Evolutionary conservation across 2,329 filamentous ascomycete species (phyloP).

Genomic region (Trichoderma citrinoviride): DNA sequence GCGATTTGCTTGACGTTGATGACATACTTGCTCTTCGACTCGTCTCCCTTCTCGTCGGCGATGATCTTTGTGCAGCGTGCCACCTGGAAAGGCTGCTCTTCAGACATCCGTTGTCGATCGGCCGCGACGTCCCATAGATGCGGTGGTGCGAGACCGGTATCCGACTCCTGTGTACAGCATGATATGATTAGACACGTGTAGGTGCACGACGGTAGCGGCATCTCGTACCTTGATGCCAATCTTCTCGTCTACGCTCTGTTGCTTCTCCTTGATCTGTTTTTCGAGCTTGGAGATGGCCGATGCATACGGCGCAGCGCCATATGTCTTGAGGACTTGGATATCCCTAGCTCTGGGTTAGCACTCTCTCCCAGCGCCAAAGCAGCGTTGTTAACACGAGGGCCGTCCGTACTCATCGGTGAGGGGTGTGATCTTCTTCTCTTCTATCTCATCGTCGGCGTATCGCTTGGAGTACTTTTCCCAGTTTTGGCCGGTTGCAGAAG

Average conservation of each 20-base stretch:
- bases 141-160: conserved; percentile 94
- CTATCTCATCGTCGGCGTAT: conserved; percentile 92
- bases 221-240: conserved; percentile 73
- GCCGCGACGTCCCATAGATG: conserved; percentile 99
- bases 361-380: background rate
- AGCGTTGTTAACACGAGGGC: background rate
- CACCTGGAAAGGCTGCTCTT: conserved; percentile 96
- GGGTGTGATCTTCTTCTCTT: conserved; percentile 99
- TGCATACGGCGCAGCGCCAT: conserved; percentile 94
- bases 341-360: conserved; percentile 60
- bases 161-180: conserved; percentile 70
- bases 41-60: conserved; percentile 85
- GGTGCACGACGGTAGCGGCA: background rate
- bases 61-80: conserved; percentile 99
- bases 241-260: conserved; percentile 97
- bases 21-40: conserved; percentile 99
- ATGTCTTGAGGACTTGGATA: conserved; percentile 98
- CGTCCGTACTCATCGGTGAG: conserved; percentile 87
- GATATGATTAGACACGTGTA: conserved; percentile 27
- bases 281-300: conserved; percentile 94
- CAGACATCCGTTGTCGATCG: conserved; percentile 96
- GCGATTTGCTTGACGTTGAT: conserved; percentile 99
- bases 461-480: conserved; percentile 99
- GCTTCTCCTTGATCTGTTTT: conserved; percentile 99
- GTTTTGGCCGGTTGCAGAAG: conserved; percentile 86